phyloP scores from a whole-genome alignment of 2,329 filamentous ascomycete species.

The Xylariaceae sp. region DNA sequence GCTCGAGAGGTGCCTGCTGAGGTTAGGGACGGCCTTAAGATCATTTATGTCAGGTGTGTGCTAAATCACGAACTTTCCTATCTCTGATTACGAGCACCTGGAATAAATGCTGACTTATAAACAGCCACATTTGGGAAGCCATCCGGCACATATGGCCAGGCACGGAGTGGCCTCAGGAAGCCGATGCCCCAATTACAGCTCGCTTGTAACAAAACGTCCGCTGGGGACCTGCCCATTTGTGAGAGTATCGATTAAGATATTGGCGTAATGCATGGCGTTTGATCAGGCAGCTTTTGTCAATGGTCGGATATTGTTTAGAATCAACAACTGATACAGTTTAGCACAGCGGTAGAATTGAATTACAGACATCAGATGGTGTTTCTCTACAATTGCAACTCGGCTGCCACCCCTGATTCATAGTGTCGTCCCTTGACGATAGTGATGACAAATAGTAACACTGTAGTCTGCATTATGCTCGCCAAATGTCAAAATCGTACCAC shows the following conservation, averaged over 20 bases:
- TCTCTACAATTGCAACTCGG: too few relatives aligned
- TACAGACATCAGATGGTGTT: too few relatives aligned
- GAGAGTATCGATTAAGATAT: too few relatives aligned
- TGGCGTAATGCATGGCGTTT: constrained; percentile 13
- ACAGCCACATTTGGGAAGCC: constrained; percentile 89
- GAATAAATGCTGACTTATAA: constrained; percentile 15
- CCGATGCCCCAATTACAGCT: constrained; percentile 66
- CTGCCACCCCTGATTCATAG: too few relatives aligned
- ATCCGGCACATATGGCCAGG: constrained; percentile 90
- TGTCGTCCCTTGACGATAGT: too few relatives aligned
- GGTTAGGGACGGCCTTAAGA: constrained; percentile 80
- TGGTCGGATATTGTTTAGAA: too few relatives aligned
- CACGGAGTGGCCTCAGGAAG: constrained; percentile 73
- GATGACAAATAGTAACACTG: too few relatives aligned
- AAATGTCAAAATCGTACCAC: too few relatives aligned
- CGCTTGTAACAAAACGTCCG: constrained; percentile 54
- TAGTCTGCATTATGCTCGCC: too few relatives aligned
- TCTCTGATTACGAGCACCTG: too few relatives aligned
- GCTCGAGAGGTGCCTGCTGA: constrained; percentile 85
- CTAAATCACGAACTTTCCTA: neutral
- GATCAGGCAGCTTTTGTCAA: neutral
- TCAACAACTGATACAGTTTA: neutral
- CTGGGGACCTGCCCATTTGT: too few relatives aligned
- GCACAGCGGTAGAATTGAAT: neutral
- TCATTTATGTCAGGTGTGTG: constrained; percentile 80